Evolutionary conservation across 2,329 filamentous ascomycete species (phyloP).

Genomic region (Microascus cirrosus): DNA sequence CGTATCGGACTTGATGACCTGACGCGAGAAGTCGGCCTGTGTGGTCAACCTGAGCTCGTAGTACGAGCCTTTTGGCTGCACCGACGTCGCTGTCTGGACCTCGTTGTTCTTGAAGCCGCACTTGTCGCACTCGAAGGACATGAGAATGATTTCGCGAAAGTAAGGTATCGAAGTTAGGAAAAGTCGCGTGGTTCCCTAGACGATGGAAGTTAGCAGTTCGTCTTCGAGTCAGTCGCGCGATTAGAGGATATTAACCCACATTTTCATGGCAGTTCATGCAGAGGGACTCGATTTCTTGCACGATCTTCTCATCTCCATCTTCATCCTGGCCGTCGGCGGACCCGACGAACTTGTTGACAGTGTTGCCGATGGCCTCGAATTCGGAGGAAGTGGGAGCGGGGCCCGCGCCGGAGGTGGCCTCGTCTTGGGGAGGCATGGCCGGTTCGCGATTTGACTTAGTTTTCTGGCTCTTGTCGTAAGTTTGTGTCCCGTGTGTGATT

Average conservation of each 20-base stretch:
- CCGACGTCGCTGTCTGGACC: slow-evolving; percentile 82
- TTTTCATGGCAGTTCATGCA: slow-evolving; percentile 82
- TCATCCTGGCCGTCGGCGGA: slow-evolving; percentile 17
- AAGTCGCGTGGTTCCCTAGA: slow-evolving; percentile 69
- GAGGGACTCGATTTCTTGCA: slow-evolving; percentile 64
- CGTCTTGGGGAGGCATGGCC: slow-evolving; percentile 29
- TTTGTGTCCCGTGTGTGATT: background rate
- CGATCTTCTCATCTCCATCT: slow-evolving; percentile 39
- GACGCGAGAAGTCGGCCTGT: slow-evolving; percentile 65
- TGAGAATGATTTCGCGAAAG: slow-evolving; percentile 95
- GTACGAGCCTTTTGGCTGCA: slow-evolving; percentile 78
- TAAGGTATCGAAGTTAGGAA: slow-evolving; percentile 89
- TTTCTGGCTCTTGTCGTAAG: background rate
- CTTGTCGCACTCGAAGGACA: slow-evolving; percentile 89
- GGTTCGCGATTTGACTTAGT: background rate
- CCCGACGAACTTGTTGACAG: slow-evolving; percentile 40
- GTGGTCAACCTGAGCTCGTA: slow-evolving; percentile 72
- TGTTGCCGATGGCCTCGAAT: slow-evolving; percentile 52
- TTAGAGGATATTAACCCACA: slow-evolving; percentile 31
- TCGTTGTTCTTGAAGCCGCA: slow-evolving; percentile 88
- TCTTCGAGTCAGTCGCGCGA: background rate
- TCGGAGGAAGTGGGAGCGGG: slow-evolving; percentile 39
- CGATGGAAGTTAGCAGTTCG: background rate
- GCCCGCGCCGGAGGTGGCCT: slow-evolving; percentile 20
- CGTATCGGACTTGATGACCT: slow-evolving; percentile 86